Base-by-base conservation (phyloP, 2,329 filamentous ascomycete genomes). In the Stagonosporopsis vannaccii region DNA sequence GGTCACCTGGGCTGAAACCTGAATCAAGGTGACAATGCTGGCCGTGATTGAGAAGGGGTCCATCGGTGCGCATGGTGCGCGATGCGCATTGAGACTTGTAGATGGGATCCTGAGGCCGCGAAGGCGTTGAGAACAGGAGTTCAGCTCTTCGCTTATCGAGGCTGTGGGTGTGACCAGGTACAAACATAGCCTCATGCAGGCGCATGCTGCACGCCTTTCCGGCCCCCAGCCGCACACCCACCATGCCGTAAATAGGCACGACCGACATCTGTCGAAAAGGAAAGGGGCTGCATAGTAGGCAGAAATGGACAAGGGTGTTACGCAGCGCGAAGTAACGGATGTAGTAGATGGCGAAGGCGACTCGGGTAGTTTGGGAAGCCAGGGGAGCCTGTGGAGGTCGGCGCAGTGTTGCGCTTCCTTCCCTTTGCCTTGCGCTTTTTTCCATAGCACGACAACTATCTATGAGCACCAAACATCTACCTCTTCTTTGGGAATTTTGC, bases 1-100 rank as follows among this genome's bases (percentile, higher is more conserved):
- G 2, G 56, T 51, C 3, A 67, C 60, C 33, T 61, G 50, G 7
- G 59, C 44, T 17, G 64, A 67, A 8, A 66, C 54, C 30, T 63
- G 57, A 26, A 69, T 56, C 8, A 66, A 54, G 17, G 60, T 62
- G 26, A 67, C 17, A 4, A 66, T 51, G 23, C 58, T 57, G 33
- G 60, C 60, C 15, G 60, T 60, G 41, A 66, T 67, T 15, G 59
- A 65, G 19, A 68, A 50, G 4, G 64, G 64, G 44, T 67, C 66
- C 35, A 56, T 54, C 40, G 50, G 57, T 40, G 33, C 43, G 41
- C 40, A 56, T 59, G 36, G 47, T 46, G 22, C 22, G 53, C 32
- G 33, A 26, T 22, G 35, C 25, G 40, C 50, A 41, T 51, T 35
- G 23, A 26, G 37, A 40, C 15, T 17, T 35, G 36, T 23, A 32